Base-by-base conservation (phyloP, 148 eudicot species). In the Cornus florida region DNA sequence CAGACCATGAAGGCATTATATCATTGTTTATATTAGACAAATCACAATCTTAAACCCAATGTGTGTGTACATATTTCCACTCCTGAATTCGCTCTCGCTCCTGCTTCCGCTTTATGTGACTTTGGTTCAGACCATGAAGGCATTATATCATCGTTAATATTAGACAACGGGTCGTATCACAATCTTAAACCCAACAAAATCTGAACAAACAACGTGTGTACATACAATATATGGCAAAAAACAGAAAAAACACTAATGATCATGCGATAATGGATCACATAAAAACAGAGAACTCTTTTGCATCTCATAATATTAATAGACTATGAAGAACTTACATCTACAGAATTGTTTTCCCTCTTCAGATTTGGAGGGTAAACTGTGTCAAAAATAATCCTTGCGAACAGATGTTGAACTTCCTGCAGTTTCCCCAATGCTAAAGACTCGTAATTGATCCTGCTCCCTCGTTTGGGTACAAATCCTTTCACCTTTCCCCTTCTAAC, bases 331-430 rank as follows among this genome's bases (percentile, higher is more conserved):
- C 41, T 79, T 80, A 41, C 43, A 8, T 56, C n/a, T 14, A 75
- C 65, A 7, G 62, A 59, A 71, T 59, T 39, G 12, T 59, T 75
- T 11, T 60, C 69, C 46, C 70, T 62, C 20, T 68, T 57, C 19
- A 76, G 73, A 28, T 53, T 60, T 17, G 79, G 71, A 9, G 98
- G 97, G 80, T 92, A 93, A 76, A 93, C 57, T 16, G 97, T 89
- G 79, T 93, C 94, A 74, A 92, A 95, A 65, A 93, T 89, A 70
- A 91, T 86, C 84, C 98, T 92, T 9, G 97, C 94, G 82, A 95
- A 91, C 39, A 89, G 77, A 71, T 88, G 91, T 39, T 94, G 84
- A 41, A 90, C 88, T 88, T 93, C 98, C 66, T 78, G 80, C 76
- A 87, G 66, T 74, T 81, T 87, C 78, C 97, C 97, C 68, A 59